These are phyloP conservation scores for Penicillium salamii DNA, from an alignment of 495 filamentous ascomycete species.

Conservation along the genomic window DNA sequence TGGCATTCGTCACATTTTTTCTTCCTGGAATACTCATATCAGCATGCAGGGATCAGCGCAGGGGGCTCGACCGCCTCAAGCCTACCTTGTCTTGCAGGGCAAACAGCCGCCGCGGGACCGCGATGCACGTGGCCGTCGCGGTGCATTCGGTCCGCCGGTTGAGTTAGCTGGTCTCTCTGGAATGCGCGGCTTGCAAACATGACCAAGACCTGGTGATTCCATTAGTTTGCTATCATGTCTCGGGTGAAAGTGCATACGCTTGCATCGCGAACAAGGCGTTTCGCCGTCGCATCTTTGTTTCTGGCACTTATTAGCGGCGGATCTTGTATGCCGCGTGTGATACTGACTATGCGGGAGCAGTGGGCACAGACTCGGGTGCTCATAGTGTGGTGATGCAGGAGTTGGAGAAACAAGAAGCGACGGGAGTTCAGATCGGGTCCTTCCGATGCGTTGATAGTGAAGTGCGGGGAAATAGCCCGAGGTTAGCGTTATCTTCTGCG, in stretches of 20 bases:
- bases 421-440: not conserved
- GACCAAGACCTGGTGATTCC: constrained; percentile 22
- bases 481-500: too few relatives aligned
- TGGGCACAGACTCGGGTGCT: constrained; percentile 26
- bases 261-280: constrained; percentile 25
- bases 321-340: not conserved
- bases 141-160: not conserved
- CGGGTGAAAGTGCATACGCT: constrained; percentile 11
- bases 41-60: constrained; percentile 1
- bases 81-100: constrained; percentile 29
- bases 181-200: constrained; percentile 22
- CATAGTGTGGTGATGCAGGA: too few relatives aligned
- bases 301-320: constrained; percentile 10
- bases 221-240: not conserved
- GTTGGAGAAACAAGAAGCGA: not conserved
- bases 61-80: not conserved
- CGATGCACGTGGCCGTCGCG: constrained; percentile 25
- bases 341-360: constrained; percentile 25
- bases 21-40: constrained; percentile 15
- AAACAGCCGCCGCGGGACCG: constrained; percentile 28
- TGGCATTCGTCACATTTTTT: constrained; percentile 28
- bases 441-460: too few relatives aligned
- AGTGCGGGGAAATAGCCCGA: too few relatives aligned
- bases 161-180: constrained; percentile 9
- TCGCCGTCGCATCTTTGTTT: constrained; percentile 33